A percentile compares a stretch with the other conserved stretches of the same genome.
Evolutionary conservation across 257 asterid genomes (phyloP).

Genomic region (Solanum etuberosum): DNA sequence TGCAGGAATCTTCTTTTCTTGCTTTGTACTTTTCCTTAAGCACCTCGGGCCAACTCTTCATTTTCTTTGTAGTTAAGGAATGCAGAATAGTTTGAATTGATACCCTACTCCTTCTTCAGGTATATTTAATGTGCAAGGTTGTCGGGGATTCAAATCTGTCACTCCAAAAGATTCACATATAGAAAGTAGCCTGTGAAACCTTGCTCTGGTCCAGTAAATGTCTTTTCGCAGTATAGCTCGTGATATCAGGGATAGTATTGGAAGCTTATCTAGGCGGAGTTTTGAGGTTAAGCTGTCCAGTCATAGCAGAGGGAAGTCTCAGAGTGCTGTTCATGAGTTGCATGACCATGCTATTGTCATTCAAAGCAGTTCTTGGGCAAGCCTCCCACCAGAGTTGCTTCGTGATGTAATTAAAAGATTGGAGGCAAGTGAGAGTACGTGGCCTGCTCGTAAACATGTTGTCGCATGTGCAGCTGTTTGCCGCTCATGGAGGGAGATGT

Average conservation of each 20-base stretch:
- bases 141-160: slow-evolving; percentile 6
- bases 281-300: slow-evolving; percentile 47
- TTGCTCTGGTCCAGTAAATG: slow-evolving; percentile 26
- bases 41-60: slow-evolving; percentile 2
- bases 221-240: slow-evolving; percentile 80
- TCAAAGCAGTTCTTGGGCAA: slow-evolving; percentile 83
- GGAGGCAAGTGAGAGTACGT: slow-evolving; percentile 71
- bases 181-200: not conserved
- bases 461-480: slow-evolving; percentile 88
- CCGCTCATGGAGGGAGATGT: slow-evolving; percentile 82
- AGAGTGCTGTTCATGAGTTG: slow-evolving; percentile 69
- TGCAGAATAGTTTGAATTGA: slow-evolving; percentile 15
- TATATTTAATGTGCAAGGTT: not conserved
- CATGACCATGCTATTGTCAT: slow-evolving; percentile 46
- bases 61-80: slow-evolving; percentile 58
- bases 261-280: slow-evolving; percentile 67
- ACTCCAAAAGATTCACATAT: not conserved
- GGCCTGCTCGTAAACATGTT: slow-evolving; percentile 78
- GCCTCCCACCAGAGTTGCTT: slow-evolving; percentile 75
- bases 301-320: slow-evolving; percentile 51
- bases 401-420: slow-evolving; percentile 66
- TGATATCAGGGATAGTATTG: slow-evolving; percentile 72
- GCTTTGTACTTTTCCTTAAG: slow-evolving; percentile 58
- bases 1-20: slow-evolving; percentile 77
- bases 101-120: slow-evolving; percentile 8